Conservation (phyloP, 2,329 filamentous ascomycete genomes). For the Cryphonectria radicalis region DNA sequence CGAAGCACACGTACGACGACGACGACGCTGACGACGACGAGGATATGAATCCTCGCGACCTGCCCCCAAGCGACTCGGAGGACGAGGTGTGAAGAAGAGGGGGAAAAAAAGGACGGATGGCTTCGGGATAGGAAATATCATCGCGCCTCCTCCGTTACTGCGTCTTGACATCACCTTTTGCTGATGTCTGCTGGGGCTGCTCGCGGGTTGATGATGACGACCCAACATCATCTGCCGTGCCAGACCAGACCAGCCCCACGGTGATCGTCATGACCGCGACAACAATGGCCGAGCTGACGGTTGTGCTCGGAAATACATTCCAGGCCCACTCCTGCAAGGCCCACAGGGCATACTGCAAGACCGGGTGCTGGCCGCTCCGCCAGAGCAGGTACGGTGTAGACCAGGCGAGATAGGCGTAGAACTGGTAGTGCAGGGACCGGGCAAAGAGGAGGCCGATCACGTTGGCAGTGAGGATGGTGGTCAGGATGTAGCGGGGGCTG, state of each 20-base stretch:
- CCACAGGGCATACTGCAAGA: slow-evolving; percentile 72
- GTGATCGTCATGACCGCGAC: slow-evolving; percentile 72
- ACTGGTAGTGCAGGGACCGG: slow-evolving; percentile 90
- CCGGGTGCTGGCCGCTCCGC: slow-evolving; percentile 71
- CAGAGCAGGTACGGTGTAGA: slow-evolving; percentile 85
- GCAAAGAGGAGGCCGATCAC: slow-evolving; percentile 83
- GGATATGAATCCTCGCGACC: slow-evolving; percentile 79
- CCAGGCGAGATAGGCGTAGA: slow-evolving; percentile 92
- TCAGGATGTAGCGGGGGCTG: slow-evolving; percentile 72
- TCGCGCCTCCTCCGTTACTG: background rate
- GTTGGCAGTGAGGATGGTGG: slow-evolving; percentile 75
- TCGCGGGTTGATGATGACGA: too few species aligned
- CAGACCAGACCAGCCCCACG: slow-evolving; percentile 65
- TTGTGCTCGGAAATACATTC: slow-evolving; percentile 87
- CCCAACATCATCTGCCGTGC: slow-evolving; percentile 48
- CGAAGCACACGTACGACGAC: slow-evolving; percentile 64
- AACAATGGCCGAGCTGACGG: slow-evolving; percentile 61
- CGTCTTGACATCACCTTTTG: background rate
- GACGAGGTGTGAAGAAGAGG: slow-evolving; percentile 56
- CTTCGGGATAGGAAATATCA: background rate
- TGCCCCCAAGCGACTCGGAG: slow-evolving; percentile 82
- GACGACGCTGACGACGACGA: slow-evolving; percentile 67
- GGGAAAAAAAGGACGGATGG: background rate
- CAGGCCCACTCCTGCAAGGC: slow-evolving; percentile 86
- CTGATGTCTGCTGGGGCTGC: background rate